Evolutionary conservation across 176 grass and related monocot genomes (phyloP).

Genomic region (Rhynchospora pubera): DNA sequence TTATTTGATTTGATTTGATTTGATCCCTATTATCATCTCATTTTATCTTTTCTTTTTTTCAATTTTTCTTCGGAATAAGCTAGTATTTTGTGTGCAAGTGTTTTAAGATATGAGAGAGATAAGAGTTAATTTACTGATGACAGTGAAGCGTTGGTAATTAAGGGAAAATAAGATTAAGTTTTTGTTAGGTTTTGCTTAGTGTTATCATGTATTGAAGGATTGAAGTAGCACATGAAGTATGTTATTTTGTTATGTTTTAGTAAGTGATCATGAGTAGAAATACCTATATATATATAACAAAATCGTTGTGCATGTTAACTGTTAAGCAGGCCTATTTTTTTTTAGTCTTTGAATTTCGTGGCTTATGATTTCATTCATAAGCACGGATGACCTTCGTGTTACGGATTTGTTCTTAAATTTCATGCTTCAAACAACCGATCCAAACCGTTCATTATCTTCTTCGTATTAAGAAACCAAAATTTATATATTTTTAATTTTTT

Average conservation of each 20-base stretch:
- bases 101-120: slow-evolving; percentile 5
- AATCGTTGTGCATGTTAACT: too few relatives aligned
- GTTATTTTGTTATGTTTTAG: background rate
- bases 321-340: background rate
- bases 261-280: slow-evolving; percentile 11
- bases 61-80: background rate
- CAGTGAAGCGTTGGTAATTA: background rate
- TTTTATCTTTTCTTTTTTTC: background rate
- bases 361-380: background rate
- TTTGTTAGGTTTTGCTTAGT: slow-evolving; percentile 16
- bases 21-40: background rate
- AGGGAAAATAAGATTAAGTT: slow-evolving; percentile 9
- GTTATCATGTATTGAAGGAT: background rate
- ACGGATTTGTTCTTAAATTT: too few relatives aligned
- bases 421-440: too few relatives aligned
- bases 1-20: background rate
- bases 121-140: slow-evolving; percentile 4
- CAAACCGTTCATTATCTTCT: too few relatives aligned
- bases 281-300: background rate
- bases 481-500: too few relatives aligned
- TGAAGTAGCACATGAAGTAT: slow-evolving; percentile 2
- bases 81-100: slow-evolving; percentile 6
- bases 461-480: too few relatives aligned
- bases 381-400: too few relatives aligned
- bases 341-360: background rate